Evolutionary conservation across 2,329 filamentous ascomycete genomes (phyloP), one percentile per base, ranked within the genome.

Genomic region (Pyrenochaeta sp.): DNA sequence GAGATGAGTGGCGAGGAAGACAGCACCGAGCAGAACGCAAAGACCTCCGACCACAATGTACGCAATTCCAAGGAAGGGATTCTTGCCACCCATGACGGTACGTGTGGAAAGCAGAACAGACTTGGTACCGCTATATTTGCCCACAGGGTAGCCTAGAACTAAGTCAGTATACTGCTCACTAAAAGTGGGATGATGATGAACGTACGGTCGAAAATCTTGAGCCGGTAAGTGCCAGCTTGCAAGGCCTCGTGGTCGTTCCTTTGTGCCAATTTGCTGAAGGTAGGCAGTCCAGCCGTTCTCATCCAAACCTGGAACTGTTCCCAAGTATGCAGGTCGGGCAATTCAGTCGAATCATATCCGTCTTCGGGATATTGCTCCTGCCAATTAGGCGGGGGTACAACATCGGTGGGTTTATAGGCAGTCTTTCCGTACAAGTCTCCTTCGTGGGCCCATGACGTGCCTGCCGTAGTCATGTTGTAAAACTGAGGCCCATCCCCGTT

Each of bases 301-400:
- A 99, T 99, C 94, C 94, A 99, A 15, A 97, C 92, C 74, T 96
- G 92, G 71, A 99, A 96, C 29, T 85, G 84, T 70, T 96, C 88
- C 74, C 90, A 86, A 0, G 84, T 74, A 51, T 86, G 80, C 13
- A 97, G 71, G 59, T 94, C 74, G 0, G 91, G 90, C 15, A 90
- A 85, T 2, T 81, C 82, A 37, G 81, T 79, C 0, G 77, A 69
- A 3, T 81, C 86, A 66, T 96, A 96, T 49, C 57, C 55, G 17
- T 81, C 83, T 24, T 86, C 68, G 6, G 86, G 86, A 57, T 87
- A 96, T 44, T 83, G 81, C 9, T 79, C 64, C 13, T 74, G 68
- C 94, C 94, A 99, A 71, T 96, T 95, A 3, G 89, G 91, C 1
- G 94, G 94, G 1, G 92, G 91, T 0, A 87, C 73, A 9, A 96